phyloP scores from a whole-genome alignment of 1,139 yeast genomes.

The Lizanozyma gosingica region DNA sequence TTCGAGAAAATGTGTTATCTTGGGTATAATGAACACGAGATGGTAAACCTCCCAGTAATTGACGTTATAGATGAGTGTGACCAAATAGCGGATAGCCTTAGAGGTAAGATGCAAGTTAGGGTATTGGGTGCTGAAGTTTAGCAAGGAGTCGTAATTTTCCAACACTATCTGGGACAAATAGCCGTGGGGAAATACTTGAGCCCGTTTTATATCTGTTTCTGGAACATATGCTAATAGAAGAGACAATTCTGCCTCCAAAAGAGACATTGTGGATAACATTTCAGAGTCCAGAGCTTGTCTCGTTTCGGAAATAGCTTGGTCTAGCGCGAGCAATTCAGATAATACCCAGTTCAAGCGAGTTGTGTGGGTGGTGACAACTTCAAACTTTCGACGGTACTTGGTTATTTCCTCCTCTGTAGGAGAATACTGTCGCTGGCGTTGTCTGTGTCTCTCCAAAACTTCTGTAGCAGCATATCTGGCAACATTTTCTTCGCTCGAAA shows the following conservation, averaged over 20 bases:
- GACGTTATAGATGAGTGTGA: conserved; percentile 28
- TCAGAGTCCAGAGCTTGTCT: background rate
- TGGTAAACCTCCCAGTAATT: conserved; percentile 43
- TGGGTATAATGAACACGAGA: conserved; percentile 24
- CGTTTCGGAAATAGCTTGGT: background rate
- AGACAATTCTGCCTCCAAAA: background rate
- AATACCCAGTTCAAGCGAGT: background rate
- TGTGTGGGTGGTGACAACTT: background rate
- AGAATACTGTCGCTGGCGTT: background rate
- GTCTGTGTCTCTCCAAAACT: background rate
- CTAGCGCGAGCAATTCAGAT: background rate
- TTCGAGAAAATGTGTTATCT: conserved; percentile 24
- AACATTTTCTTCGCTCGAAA: no score
- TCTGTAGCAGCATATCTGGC: no score
- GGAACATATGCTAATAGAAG: background rate
- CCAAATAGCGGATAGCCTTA: conserved; percentile 30
- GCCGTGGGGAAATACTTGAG: background rate
- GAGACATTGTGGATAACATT: background rate
- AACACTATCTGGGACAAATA: background rate
- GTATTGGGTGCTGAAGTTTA: conserved; percentile 15
- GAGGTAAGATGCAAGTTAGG: conserved; percentile 30
- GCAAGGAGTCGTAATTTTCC: background rate
- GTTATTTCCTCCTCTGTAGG: background rate
- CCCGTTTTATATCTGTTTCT: background rate
- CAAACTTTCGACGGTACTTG: background rate